Base-by-base conservation (phyloP, 306 rosid species). In the Malus asiatica region DNA sequence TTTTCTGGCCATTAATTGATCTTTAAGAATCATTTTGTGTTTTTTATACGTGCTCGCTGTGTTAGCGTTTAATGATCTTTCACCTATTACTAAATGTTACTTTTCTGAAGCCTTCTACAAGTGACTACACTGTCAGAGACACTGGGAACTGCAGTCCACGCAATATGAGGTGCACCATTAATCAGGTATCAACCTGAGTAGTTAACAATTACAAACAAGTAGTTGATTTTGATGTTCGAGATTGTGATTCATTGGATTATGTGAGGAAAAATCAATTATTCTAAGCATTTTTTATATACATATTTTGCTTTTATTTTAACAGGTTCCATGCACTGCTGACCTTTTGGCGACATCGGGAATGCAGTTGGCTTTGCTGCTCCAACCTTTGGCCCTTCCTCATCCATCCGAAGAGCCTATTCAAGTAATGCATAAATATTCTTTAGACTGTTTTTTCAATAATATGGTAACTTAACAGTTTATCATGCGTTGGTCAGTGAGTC, bases 101-200 rank as follows among this genome's bases (percentile, higher is more conserved):
- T 35, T 40, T 81, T 77, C 86, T 80, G 65, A 88, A 95, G 98
- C 96, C 96, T 89, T 89, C 98, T 65, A 92, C 97, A 27, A 89
- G 97, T 76, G 97, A 95, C 79, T 95, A 75, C 78, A 89, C 89
- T 69, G 97, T 83, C 60, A 88, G 88, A 80, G 98, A 95, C 84
- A 89, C 88, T 2, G 97, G 98, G 76, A 95, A 95, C 78, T 95
- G 97, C 86, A 92, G 98, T 88, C 98, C 98, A 38, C 97, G 98
- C 71, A 92, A 87, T 86, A 95, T 92, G 97, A 92, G 93, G 89
- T 95, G 97, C 92, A 92, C 98, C 66, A 84, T 92, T 76, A 87
- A 92, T 88, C 98, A 95, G 98, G 98, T 95, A 68, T 80, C 27
- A 76, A 72, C 70, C 57, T 76, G 70, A 60, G 9, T 13, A 48